phyloP scores from a whole-genome alignment of 306 rosid species.

The Pueraria montana region DNA sequence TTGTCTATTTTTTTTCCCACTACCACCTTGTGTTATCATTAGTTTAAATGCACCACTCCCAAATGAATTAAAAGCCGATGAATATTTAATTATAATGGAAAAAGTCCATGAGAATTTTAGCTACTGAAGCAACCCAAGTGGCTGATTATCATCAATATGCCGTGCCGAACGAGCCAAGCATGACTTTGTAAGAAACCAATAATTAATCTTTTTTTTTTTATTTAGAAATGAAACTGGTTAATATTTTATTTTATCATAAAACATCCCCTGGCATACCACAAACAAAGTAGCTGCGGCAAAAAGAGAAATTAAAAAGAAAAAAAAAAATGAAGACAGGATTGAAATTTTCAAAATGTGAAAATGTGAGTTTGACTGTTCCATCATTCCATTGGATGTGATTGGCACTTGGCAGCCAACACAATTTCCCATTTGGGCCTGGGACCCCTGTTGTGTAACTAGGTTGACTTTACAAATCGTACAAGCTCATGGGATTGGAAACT shows the following conservation, averaged over 20 bases:
- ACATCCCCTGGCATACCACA: background rate
- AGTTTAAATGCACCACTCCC: background rate
- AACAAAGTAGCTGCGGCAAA: background rate
- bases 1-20: background rate
- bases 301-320: background rate
- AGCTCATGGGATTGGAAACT: background rate
- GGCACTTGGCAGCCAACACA: conserved; percentile 8
- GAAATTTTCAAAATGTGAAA: conserved; percentile 15
- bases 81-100: background rate
- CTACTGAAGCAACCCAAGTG: conserved; percentile 25
- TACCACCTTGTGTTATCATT: background rate
- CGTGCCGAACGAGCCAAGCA: conserved; percentile 38
- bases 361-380: conserved; percentile 21
- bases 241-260: conserved; percentile 1
- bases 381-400: background rate
- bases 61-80: conserved; percentile 31
- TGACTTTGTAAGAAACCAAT: conserved; percentile 13
- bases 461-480: background rate
- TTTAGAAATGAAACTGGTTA: background rate
- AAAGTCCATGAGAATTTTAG: background rate
- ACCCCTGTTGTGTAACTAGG: background rate
- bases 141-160: conserved; percentile 3
- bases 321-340: background rate
- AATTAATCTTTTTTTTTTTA: background rate
- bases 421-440: conserved; percentile 6